Base-by-base conservation (phyloP, 2,329 filamentous ascomycete species). In the Colletotrichum cuscutae region DNA sequence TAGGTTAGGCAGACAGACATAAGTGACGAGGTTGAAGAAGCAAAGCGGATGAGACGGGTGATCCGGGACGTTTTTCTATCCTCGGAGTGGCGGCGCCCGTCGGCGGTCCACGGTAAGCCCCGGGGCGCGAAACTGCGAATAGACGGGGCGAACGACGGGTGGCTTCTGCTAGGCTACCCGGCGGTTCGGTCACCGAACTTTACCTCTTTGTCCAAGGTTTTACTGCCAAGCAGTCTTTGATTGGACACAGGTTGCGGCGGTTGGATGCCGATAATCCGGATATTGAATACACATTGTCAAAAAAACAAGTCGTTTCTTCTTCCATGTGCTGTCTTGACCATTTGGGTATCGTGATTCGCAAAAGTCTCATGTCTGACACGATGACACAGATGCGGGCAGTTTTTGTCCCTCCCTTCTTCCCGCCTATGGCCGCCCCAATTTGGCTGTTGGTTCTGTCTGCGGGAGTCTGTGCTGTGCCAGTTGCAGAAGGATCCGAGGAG, bases 381-480 rank as follows among this genome's bases (percentile, higher is more conserved):
- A 19, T 42, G 37, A 42, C 37, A 15, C 37, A 15, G 15, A 42
- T 42, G 37, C 2, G 37, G 37, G 35, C 37, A 42, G 13, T 32
- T 13, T 32, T 32, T 8, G 37, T 9, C 32, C 11, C 9, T 22
- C 11, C 22, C 42, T 28, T 28, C 26, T 53, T 52, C 15, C 15
- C 35, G 61, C 30, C 46, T n/a, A 54, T 53, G n/a, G n/a, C 22
- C 30, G 46, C 35, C 46, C 32, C 22, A 37, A 24, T 64, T 26
- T 26, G 28, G 32, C 32, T 49, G 15, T n/a, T 49, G 15, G 15
- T n/a, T 49, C 19, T 49, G 15, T 42, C 42, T 49, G 4, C 70
- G 54, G 70, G 70, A 69, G 70, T 69, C 65, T 72, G 70, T 69
- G 65, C 70, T 54, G 61, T 64, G 28, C 42, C 46, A 42, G 63